Percentiles rank a stretch among this genome's conserved stretches.
These are phyloP conservation scores for Suaeda aralocaspica DNA, from an alignment of 148 eudicot genomes.

Conservation along the genomic window DNA sequence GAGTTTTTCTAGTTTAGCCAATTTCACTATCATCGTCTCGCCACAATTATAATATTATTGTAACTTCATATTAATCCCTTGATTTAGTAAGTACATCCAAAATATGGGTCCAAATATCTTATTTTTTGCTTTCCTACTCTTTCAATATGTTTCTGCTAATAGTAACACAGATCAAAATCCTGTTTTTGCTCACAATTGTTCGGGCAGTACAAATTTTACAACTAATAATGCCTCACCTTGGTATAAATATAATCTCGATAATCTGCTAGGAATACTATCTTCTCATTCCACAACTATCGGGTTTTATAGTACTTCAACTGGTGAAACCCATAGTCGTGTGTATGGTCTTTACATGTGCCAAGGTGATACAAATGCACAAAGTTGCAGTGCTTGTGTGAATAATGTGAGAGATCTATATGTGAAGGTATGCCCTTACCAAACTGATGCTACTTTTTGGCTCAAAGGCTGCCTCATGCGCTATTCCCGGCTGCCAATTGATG, in stretches of 20 bases:
- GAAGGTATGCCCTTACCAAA: constrained; percentile 21
- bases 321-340: constrained; percentile 11
- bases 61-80: no score
- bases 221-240: background rate
- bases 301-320: constrained; percentile 11
- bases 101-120: background rate
- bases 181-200: background rate
- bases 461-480: constrained; percentile 26
- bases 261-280: constrained; percentile 9
- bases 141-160: background rate
- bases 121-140: background rate
- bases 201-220: background rate
- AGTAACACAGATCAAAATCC: background rate
- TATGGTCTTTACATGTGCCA: constrained; percentile 19
- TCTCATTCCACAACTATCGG: background rate
- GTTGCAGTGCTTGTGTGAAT: constrained; percentile 22
- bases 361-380: background rate
- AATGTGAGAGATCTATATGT: constrained; percentile 8
- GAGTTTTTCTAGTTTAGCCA: no score
- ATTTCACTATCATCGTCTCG: no score
- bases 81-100: no score
- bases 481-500: constrained; percentile 13
- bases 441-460: constrained; percentile 17
- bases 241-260: constrained; percentile 5
- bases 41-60: no score